phyloP scores from a whole-genome alignment of 2,329 filamentous ascomycete genomes.

The Aspergillus sp. region DNA sequence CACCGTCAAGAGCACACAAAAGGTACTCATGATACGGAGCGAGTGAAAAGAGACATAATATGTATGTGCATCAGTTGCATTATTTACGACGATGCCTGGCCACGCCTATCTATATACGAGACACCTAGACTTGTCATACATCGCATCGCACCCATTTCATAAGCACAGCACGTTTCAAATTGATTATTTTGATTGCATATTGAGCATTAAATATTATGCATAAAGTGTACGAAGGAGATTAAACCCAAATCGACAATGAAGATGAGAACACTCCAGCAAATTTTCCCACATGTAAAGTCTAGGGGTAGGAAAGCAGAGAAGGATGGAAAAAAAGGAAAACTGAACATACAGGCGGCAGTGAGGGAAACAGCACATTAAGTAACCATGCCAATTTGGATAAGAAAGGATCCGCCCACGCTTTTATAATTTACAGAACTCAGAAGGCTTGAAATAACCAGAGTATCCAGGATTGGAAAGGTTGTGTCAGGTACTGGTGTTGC shows the following conservation, averaged over 20 bases:
- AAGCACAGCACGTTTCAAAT: background rate
- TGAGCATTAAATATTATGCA: background rate
- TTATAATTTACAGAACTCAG: conserved; percentile 37
- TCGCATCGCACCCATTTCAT: background rate
- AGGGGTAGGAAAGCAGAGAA: background rate
- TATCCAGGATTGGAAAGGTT: background rate
- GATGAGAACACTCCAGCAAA: background rate
- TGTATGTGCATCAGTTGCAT: too few species aligned
- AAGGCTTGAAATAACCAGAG: background rate
- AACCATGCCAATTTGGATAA: background rate
- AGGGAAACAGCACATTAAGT: conserved; percentile 10
- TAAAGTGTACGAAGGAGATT: background rate
- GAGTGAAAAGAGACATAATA: too few species aligned
- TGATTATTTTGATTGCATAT: background rate
- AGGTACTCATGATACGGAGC: too few species aligned
- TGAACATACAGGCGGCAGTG: background rate
- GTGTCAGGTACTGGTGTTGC: background rate
- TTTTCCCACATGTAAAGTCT: background rate
- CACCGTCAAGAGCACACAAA: too few species aligned
- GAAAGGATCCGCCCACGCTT: conserved; percentile 35
- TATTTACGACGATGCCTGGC: too few species aligned
- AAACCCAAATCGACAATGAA: background rate
- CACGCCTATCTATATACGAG: too few species aligned
- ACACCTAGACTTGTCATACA: background rate
- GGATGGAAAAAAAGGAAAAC: background rate